phyloP scores from a whole-genome alignment of 306 rosid species.

The Quercus agrifolia region DNA sequence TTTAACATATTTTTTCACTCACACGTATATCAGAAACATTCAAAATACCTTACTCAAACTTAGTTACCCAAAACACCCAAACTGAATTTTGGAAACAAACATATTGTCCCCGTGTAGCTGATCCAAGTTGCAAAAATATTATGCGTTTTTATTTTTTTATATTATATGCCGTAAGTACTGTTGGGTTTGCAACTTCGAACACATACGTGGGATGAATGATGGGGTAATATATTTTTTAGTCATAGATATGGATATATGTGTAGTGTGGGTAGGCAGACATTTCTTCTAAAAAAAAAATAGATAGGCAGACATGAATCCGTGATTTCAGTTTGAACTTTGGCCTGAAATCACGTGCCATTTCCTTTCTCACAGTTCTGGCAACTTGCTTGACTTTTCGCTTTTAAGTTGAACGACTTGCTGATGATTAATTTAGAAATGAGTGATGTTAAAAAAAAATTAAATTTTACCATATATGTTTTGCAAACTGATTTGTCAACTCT shows the following conservation, averaged over 20 bases:
- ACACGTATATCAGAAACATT: too few relatives aligned
- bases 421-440: too few relatives aligned
- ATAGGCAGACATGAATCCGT: background rate
- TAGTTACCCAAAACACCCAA: too few relatives aligned
- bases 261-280: too few relatives aligned
- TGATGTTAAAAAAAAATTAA: too few relatives aligned
- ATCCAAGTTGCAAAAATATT: background rate
- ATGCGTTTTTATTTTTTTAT: background rate
- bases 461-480: too few relatives aligned
- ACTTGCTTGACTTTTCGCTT: background rate
- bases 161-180: background rate
- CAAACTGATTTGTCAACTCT: too few relatives aligned
- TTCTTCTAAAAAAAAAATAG: too few relatives aligned
- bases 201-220: background rate
- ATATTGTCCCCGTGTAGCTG: background rate
- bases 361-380: background rate
- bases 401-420: too few relatives aligned
- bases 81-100: background rate
- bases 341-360: background rate
- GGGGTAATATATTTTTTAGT: background rate
- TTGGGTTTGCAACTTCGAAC: background rate
- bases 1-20: too few relatives aligned
- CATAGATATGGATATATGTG: background rate
- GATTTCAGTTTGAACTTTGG: slow-evolving; percentile 1
- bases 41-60: too few relatives aligned